Evolutionary conservation across 2,329 filamentous ascomycete genomes (phyloP), one percentile per base, ranked within the genome.

Genomic region (Trichoderma endophyticum): DNA sequence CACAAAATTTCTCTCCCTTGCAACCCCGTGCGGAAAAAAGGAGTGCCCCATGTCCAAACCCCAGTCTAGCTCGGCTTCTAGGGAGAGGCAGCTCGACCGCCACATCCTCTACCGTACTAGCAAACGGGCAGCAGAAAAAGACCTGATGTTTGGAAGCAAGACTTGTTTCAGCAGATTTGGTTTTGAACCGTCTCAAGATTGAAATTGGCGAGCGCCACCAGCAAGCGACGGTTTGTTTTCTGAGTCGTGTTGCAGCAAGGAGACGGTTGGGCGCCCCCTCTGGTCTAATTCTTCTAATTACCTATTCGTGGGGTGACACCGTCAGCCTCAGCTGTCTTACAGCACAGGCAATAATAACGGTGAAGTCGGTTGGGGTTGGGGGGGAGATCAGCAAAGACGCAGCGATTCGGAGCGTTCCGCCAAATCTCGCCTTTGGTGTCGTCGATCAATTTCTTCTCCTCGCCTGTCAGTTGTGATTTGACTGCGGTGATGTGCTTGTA

Each of bases 361-460:
- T 51, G 67, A 62, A 51, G 48, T 54, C 48, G 43, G 56, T 32
- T 54, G 57, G 18, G 57, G 18, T 39, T 39, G 8, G 30, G 36
- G 24, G 65, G 54, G 63, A 26, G 64, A 70, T 70, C 67, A 70
- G 67, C 67, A 70, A 70, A 70, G 67, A 36, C 67, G 57, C 67
- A 51, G 67, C 67, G 67, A 70, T 70, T 70, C 67, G 67, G 67
- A 62, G 56, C 39, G 57, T 70, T 62, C 67, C 67, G 67, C 67
- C 67, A 70, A 70, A 70, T 54, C 59, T 62, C 39, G 39, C 43
- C 57, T 70, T 62, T 54, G 57, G 57, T 39, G 39, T 24, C 39
- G 67, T 28, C 67, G 67, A 70, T 70, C 67, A 70, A 62, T 61
- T 48, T 28, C 28, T 62, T 70, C 57, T 70, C 43, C 39, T 70